Conservation (phyloP, 208 protist genomes). For the Acanthamoeba castellanii region DNA sequence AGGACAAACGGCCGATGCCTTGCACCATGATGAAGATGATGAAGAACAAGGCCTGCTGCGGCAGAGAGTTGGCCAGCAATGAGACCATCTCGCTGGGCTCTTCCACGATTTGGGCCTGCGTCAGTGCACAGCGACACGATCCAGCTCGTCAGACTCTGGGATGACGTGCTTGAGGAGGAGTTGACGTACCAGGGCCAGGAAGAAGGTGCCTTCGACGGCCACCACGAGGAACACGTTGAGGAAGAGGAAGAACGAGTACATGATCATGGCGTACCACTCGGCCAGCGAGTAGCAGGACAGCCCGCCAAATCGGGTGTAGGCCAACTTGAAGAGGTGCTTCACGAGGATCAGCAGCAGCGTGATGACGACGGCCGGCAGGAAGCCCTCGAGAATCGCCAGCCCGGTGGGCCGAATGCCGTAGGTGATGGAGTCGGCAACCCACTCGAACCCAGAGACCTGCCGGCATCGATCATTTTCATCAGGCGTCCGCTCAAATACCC, state of each 20-base stretch:
- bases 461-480: no score
- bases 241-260: constrained; percentile 72
- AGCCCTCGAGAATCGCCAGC: constrained; percentile 18
- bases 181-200: constrained; percentile 8
- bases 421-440: constrained; percentile 38
- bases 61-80: constrained; percentile 23
- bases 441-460: constrained; percentile 4
- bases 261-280: constrained; percentile 64
- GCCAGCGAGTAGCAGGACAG: constrained; percentile 18
- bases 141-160: no score
- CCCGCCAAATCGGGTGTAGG: constrained; percentile 2
- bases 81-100: constrained; percentile 34
- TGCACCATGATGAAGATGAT: constrained; percentile 55
- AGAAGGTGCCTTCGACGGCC: constrained; percentile 39
- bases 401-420: background rate
- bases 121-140: no score
- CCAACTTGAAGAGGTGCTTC: constrained; percentile 22
- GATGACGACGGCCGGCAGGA: constrained; percentile 34
- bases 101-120: constrained; percentile 8
- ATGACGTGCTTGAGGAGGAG: background rate
- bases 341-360: constrained; percentile 31
- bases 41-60: constrained; percentile 66
- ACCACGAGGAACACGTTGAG: constrained; percentile 61
- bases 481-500: no score
- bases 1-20: constrained; percentile 27